A percentile compares a stretch with the other conserved stretches of the same genome.
Evolutionary conservation across 768 basidiomycete genomes (phyloP).

Genomic region (Dictyophora rubrovolvata): DNA sequence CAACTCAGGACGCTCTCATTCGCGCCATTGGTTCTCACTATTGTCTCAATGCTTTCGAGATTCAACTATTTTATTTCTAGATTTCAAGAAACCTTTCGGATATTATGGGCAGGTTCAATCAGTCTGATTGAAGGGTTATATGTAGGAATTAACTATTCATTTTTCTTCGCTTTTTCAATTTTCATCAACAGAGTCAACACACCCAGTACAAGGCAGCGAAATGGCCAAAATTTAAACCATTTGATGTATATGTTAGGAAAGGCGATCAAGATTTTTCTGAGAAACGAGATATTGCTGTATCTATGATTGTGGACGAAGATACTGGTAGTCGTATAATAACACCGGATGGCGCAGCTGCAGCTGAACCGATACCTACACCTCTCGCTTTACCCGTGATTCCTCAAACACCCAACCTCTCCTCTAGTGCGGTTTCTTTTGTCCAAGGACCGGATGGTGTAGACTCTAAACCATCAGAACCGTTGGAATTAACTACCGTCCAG

Average conservation of each 20-base stretch:
- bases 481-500: no score
- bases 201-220: not conserved
- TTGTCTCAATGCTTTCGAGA: constrained; percentile 54
- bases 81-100: constrained; percentile 29
- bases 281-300: not conserved
- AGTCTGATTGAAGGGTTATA: constrained; percentile 21
- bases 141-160: constrained; percentile 18
- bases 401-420: not conserved
- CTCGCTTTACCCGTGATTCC: not conserved
- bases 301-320: not conserved
- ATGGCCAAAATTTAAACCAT: not conserved
- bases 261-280: not conserved
- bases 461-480: no score
- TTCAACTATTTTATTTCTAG: constrained; percentile 37
- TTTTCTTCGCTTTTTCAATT: not conserved
- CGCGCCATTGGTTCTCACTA: constrained; percentile 51
- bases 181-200: not conserved
- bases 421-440: no score
- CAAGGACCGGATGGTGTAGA: no score
- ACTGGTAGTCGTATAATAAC: not conserved
- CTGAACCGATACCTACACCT: not conserved
- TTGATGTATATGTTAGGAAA: not conserved
- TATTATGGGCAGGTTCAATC: constrained; percentile 18
- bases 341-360: not conserved
- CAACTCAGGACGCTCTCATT: constrained; percentile 69